Evolutionary conservation across 345 rosid species (phyloP), one percentile per base, ranked within the genome.

Genomic region (Syzygium oleosum): DNA sequence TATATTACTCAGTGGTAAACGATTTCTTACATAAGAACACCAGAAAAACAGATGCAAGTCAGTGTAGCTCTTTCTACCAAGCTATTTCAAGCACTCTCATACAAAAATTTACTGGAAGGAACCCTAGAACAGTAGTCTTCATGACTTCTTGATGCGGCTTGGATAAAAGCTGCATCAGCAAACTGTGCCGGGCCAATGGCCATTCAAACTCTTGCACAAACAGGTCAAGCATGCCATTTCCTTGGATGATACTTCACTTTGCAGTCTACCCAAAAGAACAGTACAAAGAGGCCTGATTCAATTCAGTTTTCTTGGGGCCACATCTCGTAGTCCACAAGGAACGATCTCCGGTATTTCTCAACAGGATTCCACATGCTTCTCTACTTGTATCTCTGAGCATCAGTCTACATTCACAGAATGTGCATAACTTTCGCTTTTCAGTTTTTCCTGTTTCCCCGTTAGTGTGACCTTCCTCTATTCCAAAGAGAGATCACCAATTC

Each of bases 401-500:
- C 80, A 34, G 80, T 73, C 19, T 73, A 73, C 46, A 73, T 73
- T 73, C 49, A 19, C 80, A 68, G 43, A 73, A 19, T 17, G 46
- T 73, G 14, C 80, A 17, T 73, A 19, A 41, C 25, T 73, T 73
- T 17, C 49, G 12, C 46, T 73, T 73, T 34, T 73, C 49, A 34
- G 46, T 34, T 73, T 68, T 73, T 34, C 80, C 80, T 19, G 13
- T 17, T 73, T 34, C 17, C 80, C 25, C 46, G 2, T 34, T 34
- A 73, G 49, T 19, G 80, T 17, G 80, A 73, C 80, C 78, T 86
- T 61, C 80, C 65, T 25, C 88, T 89, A 95, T 51, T 95, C 94
- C 88, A 93, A 88, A 88, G 96, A 95, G 14, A 96, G 88, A 90
- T 96, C 86, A 22, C 96, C 93, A 19, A 94, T 91, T 86, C 98